Conservation (phyloP, 805 yeast species). For the Wickerhamomyces ciferrii region DNA sequence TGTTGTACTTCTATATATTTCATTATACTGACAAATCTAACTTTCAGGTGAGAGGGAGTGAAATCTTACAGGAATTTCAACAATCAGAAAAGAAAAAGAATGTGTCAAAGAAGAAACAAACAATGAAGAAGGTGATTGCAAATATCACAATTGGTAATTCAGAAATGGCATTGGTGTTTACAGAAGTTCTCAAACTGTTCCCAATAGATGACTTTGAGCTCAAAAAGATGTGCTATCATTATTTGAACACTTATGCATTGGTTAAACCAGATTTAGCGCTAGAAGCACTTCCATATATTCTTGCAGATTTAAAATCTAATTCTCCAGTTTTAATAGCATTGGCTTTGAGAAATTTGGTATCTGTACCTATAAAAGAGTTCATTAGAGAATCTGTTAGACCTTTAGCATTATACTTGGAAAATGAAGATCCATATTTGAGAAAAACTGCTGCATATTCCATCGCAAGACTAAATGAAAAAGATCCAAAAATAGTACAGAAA, state of each 20-base stretch:
- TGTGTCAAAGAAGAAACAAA: slow-evolving; percentile 33
- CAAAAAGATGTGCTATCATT: slow-evolving; percentile 67
- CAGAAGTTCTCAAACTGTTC: slow-evolving; percentile 55
- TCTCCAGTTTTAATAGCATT: slow-evolving; percentile 49
- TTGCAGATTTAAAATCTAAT: slow-evolving; percentile 44
- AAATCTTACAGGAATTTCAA: slow-evolving; percentile 26
- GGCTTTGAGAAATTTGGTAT: slow-evolving; percentile 58
- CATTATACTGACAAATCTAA: slow-evolving; percentile 1
- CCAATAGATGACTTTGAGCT: slow-evolving; percentile 59
- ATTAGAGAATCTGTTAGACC: slow-evolving; percentile 38
- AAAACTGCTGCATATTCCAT: slow-evolving; percentile 68
- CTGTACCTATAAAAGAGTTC: slow-evolving; percentile 51
- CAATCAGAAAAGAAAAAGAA: slow-evolving; percentile 33
- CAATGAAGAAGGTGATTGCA: slow-evolving; percentile 71
- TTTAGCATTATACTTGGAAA: slow-evolving; percentile 32
- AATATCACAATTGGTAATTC: slow-evolving; percentile 78
- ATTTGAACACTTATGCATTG: slow-evolving; percentile 53
- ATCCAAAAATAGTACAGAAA: slow-evolving; percentile 38
- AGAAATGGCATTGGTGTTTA: slow-evolving; percentile 64
- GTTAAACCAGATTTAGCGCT: slow-evolving; percentile 50
- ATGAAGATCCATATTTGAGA: slow-evolving; percentile 54
- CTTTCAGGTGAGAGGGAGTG: slow-evolving; percentile 21
- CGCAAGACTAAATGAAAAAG: slow-evolving; percentile 58
- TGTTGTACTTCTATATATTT: no score
- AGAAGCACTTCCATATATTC: slow-evolving; percentile 50